Percentiles rank a stretch among this genome's conserved stretches.
Evolutionary conservation across 148 eudicot genomes (phyloP).

Genomic region (Camellia sinensis): DNA sequence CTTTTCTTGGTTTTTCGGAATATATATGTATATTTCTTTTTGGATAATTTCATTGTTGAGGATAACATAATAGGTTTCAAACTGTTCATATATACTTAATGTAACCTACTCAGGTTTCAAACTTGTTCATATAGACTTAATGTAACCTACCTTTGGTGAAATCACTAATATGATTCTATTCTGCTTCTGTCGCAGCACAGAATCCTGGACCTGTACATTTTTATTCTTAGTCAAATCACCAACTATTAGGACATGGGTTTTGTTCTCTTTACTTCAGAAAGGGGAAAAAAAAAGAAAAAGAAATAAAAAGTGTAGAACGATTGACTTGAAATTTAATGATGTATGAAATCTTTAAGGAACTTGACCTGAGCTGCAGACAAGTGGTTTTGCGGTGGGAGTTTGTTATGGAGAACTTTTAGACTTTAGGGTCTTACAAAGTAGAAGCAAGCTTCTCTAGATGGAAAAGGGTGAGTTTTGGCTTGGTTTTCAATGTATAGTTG

Average conservation of each 20-base stretch:
- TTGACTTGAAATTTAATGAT: background rate
- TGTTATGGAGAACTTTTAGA: background rate
- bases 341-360: background rate
- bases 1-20: constrained; percentile 4
- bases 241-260: background rate
- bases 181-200: no score
- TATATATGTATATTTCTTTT: background rate
- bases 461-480: background rate
- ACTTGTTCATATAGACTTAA: no score
- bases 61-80: background rate
- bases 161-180: background rate
- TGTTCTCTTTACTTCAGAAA: background rate
- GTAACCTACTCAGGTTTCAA: no score
- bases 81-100: background rate
- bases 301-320: background rate
- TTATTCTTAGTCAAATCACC: background rate
- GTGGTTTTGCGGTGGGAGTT: background rate
- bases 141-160: no score
- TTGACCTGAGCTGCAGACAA: background rate
- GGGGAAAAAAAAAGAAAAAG: background rate
- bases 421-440: background rate
- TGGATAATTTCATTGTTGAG: background rate
- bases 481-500: background rate
- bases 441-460: background rate
- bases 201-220: background rate